Conservation (phyloP, 371 early-diverging fungal species). For the Sporodiniella umbellata region DNA sequence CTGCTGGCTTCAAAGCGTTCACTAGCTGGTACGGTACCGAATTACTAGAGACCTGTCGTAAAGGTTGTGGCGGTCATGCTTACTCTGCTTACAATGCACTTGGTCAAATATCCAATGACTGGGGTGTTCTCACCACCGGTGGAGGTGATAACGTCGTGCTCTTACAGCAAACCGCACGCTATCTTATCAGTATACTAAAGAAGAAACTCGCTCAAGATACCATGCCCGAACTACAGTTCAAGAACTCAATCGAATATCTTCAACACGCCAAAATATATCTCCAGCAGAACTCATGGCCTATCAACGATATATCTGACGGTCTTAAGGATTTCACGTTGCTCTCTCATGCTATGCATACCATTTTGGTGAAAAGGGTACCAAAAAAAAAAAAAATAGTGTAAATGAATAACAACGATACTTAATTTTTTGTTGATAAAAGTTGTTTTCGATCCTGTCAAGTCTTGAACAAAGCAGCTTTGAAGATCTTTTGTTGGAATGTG, state of each 20-base stretch:
- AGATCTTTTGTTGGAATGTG: slow-evolving; percentile 34
- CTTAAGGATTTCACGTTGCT: slow-evolving; percentile 23
- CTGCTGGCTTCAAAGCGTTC: slow-evolving; percentile 53
- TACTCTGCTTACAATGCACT: slow-evolving; percentile 69
- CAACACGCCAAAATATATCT: slow-evolving; percentile 26
- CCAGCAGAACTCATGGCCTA: slow-evolving; percentile 13
- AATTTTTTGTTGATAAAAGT: slow-evolving; percentile 9
- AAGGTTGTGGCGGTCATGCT: slow-evolving; percentile 60
- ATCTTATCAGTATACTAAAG: slow-evolving; percentile 17
- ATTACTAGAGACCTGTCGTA: slow-evolving; percentile 54
- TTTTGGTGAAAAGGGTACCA: slow-evolving; percentile 25
- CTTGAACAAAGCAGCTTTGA: slow-evolving; percentile 19
- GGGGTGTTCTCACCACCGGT: slow-evolving; percentile 68
- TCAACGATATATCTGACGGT: slow-evolving; percentile 15
- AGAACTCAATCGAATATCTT: slow-evolving; percentile 34
- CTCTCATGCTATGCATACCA: slow-evolving; percentile 25
- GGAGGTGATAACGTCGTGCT: slow-evolving; percentile 71
- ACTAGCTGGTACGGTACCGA: slow-evolving; percentile 56
- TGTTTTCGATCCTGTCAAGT: slow-evolving; percentile 25
- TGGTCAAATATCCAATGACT: slow-evolving; percentile 57
- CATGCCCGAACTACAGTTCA: slow-evolving; percentile 26
- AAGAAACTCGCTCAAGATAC: slow-evolving; percentile 22
- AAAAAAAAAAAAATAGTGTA: slow-evolving; percentile 28
- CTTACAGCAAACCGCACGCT: slow-evolving; percentile 56
- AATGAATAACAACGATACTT: not conserved